Conservation (phyloP, 192 early-diverging fungal species). For the Backusella tarrabulga region DNA sequence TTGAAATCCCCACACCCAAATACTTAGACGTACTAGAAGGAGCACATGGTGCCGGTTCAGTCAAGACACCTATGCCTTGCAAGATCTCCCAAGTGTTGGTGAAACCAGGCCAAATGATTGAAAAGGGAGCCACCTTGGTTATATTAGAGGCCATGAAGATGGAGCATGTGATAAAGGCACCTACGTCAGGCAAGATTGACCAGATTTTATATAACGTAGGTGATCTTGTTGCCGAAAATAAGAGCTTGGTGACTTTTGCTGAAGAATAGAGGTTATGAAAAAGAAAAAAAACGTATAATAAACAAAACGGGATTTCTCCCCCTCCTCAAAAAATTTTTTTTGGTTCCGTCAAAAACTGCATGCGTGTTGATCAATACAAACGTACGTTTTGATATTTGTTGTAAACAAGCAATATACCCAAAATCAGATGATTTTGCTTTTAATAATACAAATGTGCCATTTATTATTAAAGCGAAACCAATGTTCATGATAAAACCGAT, state of each 20-base stretch:
- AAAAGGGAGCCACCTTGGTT: conserved; percentile 77
- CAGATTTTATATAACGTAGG: conserved; percentile 81
- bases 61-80: conserved; percentile 96
- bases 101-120: conserved; percentile 73
- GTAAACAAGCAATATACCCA: not conserved
- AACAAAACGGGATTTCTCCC: not conserved
- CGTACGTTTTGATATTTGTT: not conserved
- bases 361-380: not conserved
- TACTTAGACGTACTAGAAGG: conserved; percentile 49
- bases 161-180: conserved; percentile 93
- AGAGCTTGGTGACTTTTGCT: conserved; percentile 74
- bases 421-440: not conserved
- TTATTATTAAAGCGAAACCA: not conserved
- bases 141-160: conserved; percentile 99
- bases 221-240: conserved; percentile 86
- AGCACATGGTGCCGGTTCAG: conserved; percentile 53
- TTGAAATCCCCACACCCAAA: conserved; percentile 56
- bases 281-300: not conserved
- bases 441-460: not conserved
- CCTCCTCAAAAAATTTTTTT: not conserved
- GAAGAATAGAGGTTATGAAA: conserved; percentile 32
- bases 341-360: not conserved
- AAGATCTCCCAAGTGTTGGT: conserved; percentile 87
- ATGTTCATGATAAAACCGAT: not conserved
- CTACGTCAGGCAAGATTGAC: conserved; percentile 66